Evolutionary conservation across 768 basidiomycete species (phyloP), one percentile per base, ranked within the genome.

Genomic region (Austroboletus eburneus): DNA sequence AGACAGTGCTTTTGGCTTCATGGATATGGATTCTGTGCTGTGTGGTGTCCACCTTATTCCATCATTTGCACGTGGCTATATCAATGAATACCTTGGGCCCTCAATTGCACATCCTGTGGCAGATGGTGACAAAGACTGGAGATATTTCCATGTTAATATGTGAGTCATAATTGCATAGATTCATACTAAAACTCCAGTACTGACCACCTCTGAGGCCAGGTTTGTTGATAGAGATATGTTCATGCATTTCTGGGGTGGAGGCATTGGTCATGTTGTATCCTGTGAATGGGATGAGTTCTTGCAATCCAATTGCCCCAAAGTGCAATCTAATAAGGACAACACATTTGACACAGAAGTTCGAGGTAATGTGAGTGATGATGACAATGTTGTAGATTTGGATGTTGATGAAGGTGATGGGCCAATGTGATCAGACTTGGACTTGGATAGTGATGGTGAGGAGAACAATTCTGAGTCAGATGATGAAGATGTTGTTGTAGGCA

Each of bases 1-100:
- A 5, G 33, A 49, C n/a, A n/a, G 12, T 10, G 49, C 53, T 4
- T 59, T 59, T 17, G 48, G 53, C 5, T 59, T 59, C 20, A 17
- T 59, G 0, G 20, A 59, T 27, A 9, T 14, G 16, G 33, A 34
- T 34, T 6, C 16, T 16, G 14, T 34, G 8, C 5, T 34, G 8
- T 14, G 14, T 16, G 14, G 33, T 8, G 33, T 34, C 5, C 33
- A 34, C 16, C 14, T 34, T 5, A 34, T 34, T n/a, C 33, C 33
- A 13, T 9, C 16, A n/a, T 34, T 34, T n/a, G 5, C 33, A 34
- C 33, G 5, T 34, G 33, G 33, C 8, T n/a, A 16, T n/a, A 13
- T 5, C 5, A n/a, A 16, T n/a, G 16, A 34, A 5, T 8, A 13
- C 5, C 33, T 34, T 34, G 33, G 33, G 7, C 14, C 8, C 14